phyloP scores from a whole-genome alignment of 2,329 filamentous ascomycete genomes.

The Trichophyton benhamiae region DNA sequence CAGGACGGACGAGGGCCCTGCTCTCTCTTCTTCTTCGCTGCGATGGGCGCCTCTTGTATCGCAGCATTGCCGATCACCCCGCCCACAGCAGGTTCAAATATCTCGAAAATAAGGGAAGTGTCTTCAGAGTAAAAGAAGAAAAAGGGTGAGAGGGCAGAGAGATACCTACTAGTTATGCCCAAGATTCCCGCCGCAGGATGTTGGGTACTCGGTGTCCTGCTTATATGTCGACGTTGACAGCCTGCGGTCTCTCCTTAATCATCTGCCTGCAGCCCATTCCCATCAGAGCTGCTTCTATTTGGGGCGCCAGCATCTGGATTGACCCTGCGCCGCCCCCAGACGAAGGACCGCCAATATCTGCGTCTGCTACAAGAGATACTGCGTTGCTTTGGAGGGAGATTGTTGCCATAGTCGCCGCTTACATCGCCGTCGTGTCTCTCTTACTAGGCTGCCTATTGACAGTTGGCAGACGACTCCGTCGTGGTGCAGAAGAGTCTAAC shows the following conservation, averaged over 20 bases:
- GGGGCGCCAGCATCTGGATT: conserved; percentile 38
- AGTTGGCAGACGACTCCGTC: conserved; percentile 46
- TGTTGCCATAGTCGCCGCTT: conserved; percentile 69
- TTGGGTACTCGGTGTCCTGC: not conserved
- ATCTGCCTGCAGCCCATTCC: conserved; percentile 2
- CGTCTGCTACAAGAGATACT: conserved; percentile 47
- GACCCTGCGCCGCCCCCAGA: conserved; percentile 48
- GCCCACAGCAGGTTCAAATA: not conserved
- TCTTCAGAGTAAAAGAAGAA: not conserved
- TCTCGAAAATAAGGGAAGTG: conserved; percentile 2
- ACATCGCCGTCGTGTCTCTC: conserved; percentile 63
- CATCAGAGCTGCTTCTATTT: conserved; percentile 6
- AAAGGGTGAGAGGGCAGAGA: not conserved
- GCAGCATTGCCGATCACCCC: conserved; percentile 1
- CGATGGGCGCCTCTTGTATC: not conserved
- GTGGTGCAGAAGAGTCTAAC: conserved; percentile 41
- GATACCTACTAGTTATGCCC: not conserved
- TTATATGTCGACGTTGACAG: not conserved
- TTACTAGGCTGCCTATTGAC: conserved; percentile 55
- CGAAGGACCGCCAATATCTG: conserved; percentile 48
- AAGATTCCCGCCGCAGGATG: conserved; percentile 3
- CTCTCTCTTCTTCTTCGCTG: not conserved
- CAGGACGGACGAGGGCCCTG: not conserved
- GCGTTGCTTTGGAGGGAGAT: conserved; percentile 67
- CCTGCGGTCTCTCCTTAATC: not conserved